Evolutionary conservation across 306 rosid genomes (phyloP), one percentile per base, ranked within the genome.

Genomic region (Dicorynia guianensis): DNA sequence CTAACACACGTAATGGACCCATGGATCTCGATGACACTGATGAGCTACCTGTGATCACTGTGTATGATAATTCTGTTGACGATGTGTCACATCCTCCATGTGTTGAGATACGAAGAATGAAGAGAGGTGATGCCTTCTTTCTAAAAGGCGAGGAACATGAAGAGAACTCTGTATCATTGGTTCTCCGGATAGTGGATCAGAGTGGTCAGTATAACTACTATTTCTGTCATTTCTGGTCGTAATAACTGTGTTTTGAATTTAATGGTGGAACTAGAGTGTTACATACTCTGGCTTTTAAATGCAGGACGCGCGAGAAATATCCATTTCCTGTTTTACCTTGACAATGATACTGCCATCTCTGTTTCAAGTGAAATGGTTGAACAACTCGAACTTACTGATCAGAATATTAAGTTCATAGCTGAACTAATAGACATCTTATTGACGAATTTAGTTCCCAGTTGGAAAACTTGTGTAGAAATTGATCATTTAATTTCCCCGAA

Each of bases 301-400:
- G 79, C 82, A 80, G 87, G 84, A 20, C 64, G 68, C 9, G 84
- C 80, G 6, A 84, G 82, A 42, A 72, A 76, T 72, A 84, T 84
- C 47, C 79, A 79, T 67, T 86, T 86, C 64, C 50, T 71, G 11
- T 86, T 86, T 73, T 86, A 74, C 64, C 79, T 80, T 30, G 76
- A 66, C 15, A 80, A 77, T 54, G 87, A 84, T 49, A 84, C 84
- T 13, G 84, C 87, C 48, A 71, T 72, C 63, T 84, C 82, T 9
- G 81, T 84, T 69, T 84, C 85, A 56, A 81, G 74, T 54, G 88
- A 84, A 74, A 84, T 84, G 85, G 79, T 84, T 50, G 85, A 84
- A 72, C 88, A 84, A 64, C 81, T 74, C 18, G 78, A 84, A 74
- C 83, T 81, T 77, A 46, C 59, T 5, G 72, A 77, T 56, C 85